Percentiles rank a stretch among this genome's conserved stretches.
phyloP scores from a whole-genome alignment of 805 yeast genomes.

The Pichia eremophila region DNA sequence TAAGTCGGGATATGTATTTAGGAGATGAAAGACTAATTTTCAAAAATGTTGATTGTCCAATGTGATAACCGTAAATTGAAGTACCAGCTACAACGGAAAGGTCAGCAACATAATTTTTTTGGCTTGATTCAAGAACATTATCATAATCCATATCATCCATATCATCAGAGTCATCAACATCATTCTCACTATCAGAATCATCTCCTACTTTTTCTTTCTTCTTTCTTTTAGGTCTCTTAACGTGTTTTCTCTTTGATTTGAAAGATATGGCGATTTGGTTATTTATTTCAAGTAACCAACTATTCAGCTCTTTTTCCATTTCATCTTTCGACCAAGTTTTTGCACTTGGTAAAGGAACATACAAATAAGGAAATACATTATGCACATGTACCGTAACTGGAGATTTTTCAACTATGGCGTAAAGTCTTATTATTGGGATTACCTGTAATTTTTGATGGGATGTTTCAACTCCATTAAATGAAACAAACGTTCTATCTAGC shows the following conservation, averaged over 20 bases:
- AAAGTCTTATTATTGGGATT: conserved; percentile 72
- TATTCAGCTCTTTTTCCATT: conserved; percentile 25
- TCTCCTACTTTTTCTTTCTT: not conserved
- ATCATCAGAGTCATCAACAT: not conserved
- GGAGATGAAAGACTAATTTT: conserved; percentile 67
- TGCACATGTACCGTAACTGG: conserved; percentile 65
- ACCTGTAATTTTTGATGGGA: conserved; percentile 24
- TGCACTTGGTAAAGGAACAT: conserved; percentile 47
- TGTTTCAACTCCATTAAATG: conserved; percentile 20
- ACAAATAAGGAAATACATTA: conserved; percentile 76
- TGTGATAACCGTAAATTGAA: conserved; percentile 78
- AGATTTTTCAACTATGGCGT: conserved; percentile 59
- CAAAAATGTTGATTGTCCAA: conserved; percentile 53
- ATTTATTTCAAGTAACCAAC: conserved; percentile 11
- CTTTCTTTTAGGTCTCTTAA: conserved; percentile 7
- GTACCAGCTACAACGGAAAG: conserved; percentile 60
- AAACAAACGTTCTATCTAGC: conserved; percentile 37
- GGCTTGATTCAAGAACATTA: not conserved
- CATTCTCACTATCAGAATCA: not conserved
- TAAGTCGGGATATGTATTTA: conserved; percentile 41
- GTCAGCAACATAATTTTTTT: conserved; percentile 38
- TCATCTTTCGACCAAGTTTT: conserved; percentile 13
- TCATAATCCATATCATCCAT: conserved; percentile 7
- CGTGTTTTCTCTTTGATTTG: not conserved
- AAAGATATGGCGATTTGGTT: not conserved